phyloP scores from a whole-genome alignment of 2,329 filamentous ascomycete genomes.

The Talaromyces sp. region DNA sequence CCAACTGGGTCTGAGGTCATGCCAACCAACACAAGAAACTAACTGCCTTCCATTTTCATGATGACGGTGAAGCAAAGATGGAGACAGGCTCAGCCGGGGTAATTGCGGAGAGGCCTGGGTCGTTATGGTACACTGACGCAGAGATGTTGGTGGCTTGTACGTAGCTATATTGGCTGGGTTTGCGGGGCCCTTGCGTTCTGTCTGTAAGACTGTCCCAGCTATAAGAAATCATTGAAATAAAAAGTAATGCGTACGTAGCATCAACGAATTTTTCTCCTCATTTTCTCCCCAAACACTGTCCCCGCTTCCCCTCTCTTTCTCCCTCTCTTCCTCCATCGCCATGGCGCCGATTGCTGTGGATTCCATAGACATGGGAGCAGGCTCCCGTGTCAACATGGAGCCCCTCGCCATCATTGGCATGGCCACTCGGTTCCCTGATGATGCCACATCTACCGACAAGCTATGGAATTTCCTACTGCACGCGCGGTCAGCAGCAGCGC shows the following conservation, averaged over 20 bases:
- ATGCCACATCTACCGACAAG: conserved; percentile 25
- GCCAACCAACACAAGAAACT: neutral
- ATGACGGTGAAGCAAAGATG: neutral
- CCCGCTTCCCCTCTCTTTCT: neutral
- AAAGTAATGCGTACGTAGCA: neutral
- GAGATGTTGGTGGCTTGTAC: neutral
- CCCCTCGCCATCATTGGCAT: conserved; percentile 33
- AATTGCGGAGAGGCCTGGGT: neutral
- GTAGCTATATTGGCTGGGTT: neutral
- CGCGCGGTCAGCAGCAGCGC: conserved; percentile 23
- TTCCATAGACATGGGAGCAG: neutral
- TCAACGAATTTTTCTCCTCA: neutral
- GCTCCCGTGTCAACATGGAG: conserved; percentile 8
- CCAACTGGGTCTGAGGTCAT: neutral
- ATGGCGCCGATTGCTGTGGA: neutral
- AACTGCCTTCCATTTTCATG: neutral
- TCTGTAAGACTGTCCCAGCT: neutral
- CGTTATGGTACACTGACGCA: neutral
- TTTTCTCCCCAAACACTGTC: neutral
- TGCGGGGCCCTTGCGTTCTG: neutral
- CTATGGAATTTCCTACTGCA: conserved; percentile 30
- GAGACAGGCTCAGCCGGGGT: neutral
- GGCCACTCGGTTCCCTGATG: conserved; percentile 24
- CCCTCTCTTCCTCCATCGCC: neutral
- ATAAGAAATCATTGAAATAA: neutral